Conservation (phyloP, 2,329 filamentous ascomycete genomes). For the Orbilia brochopaga region DNA sequence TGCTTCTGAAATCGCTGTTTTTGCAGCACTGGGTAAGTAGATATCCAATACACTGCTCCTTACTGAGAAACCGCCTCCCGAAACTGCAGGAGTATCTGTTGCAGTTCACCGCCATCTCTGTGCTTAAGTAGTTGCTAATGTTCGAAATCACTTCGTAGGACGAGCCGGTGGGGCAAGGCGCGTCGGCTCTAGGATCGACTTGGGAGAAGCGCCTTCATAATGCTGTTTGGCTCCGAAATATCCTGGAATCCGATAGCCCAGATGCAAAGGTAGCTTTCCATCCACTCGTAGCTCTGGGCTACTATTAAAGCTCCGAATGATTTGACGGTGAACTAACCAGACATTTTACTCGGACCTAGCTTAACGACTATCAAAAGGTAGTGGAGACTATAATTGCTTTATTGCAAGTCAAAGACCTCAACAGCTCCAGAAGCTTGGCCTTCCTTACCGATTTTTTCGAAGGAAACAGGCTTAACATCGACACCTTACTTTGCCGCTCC, state of each 20-base stretch:
- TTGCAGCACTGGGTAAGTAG: slow-evolving; percentile 63
- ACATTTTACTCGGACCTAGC: slow-evolving; percentile 55
- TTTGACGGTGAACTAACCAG: too few relatives aligned
- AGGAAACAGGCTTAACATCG: slow-evolving; percentile 62
- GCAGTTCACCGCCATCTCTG: slow-evolving; percentile 47
- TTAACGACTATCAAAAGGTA: slow-evolving; percentile 62
- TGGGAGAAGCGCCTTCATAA: slow-evolving; percentile 58
- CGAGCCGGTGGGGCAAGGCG: slow-evolving; percentile 25
- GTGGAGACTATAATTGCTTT: slow-evolving; percentile 61
- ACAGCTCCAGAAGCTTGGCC: slow-evolving; percentile 62
- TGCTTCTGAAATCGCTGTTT: slow-evolving; percentile 70
- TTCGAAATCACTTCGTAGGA: slow-evolving; percentile 51
- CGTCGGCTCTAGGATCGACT: slow-evolving; percentile 12
- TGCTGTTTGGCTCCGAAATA: slow-evolving; percentile 59
- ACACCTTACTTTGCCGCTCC: slow-evolving; percentile 69
- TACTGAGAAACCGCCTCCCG: too few relatives aligned
- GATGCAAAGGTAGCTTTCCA: slow-evolving; percentile 57
- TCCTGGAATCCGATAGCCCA: slow-evolving; percentile 59
- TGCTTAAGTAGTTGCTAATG: too few relatives aligned
- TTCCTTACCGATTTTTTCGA: slow-evolving; percentile 61
- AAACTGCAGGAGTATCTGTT: too few relatives aligned
- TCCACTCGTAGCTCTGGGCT: slow-evolving; percentile 7
- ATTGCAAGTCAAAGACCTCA: slow-evolving; percentile 58
- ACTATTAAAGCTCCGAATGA: too few relatives aligned
- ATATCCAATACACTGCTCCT: slow-evolving; percentile 48